Evolutionary conservation across 148 eudicot genomes (phyloP).

Genomic region (Beta vulgaris): DNA sequence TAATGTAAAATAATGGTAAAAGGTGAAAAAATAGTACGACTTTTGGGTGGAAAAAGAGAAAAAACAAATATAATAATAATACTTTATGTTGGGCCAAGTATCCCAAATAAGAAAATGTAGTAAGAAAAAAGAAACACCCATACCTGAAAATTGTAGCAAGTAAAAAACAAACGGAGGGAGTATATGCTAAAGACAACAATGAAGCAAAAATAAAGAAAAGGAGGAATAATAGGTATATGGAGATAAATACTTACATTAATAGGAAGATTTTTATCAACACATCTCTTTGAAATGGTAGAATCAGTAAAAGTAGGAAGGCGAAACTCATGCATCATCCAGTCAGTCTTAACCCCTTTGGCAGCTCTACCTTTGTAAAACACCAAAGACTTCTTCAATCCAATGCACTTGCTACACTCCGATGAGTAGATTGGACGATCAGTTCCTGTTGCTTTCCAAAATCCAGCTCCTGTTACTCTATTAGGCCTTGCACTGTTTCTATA

Average conservation of each 20-base stretch:
- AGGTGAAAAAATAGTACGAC: no score
- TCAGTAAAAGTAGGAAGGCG: slow-evolving; percentile 66
- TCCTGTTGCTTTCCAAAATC: slow-evolving; percentile 97
- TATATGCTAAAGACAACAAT: no score
- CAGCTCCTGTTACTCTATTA: slow-evolving; percentile 83
- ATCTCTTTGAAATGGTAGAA: slow-evolving; percentile 39
- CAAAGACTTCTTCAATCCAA: slow-evolving; percentile 88
- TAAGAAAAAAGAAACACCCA: no score
- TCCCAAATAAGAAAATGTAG: no score
- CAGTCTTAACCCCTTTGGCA: slow-evolving; percentile 82
- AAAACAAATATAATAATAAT: no score
- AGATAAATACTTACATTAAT: slow-evolving; percentile 27
- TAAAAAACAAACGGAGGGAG: no score
- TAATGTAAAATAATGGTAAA: no score
- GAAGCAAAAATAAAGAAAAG: no score
- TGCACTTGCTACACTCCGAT: slow-evolving; percentile 63
- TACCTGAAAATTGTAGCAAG: no score
- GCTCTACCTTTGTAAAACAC: slow-evolving; percentile 97
- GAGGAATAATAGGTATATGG: no score
- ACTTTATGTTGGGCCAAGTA: no score
- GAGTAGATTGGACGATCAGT: slow-evolving; percentile 85
- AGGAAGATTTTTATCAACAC: slow-evolving; percentile 50
- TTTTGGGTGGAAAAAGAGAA: no score
- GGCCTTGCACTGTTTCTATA: slow-evolving; percentile 84
- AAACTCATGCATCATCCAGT: slow-evolving; percentile 99